These are phyloP conservation scores for Postia placenta DNA, from an alignment of 768 basidiomycete genomes.

Conservation along the genomic window DNA sequence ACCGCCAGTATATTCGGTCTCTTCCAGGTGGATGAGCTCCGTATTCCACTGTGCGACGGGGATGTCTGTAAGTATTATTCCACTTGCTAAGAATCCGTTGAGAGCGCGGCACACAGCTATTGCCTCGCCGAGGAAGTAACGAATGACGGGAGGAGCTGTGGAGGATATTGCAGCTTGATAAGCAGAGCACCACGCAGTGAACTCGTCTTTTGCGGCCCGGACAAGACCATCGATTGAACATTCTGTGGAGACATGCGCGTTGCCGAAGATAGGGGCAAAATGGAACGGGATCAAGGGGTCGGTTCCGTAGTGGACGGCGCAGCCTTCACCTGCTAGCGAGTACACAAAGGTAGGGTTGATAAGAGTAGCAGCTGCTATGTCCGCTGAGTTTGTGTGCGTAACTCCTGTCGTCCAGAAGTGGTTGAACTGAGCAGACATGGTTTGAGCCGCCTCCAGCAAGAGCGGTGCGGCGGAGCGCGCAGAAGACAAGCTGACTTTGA, in stretches of 20 bases:
- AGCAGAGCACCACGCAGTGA: constrained; percentile 28
- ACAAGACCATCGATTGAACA: constrained; percentile 22
- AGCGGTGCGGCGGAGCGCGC: constrained; percentile 35
- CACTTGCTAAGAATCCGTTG: constrained; percentile 24
- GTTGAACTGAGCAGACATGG: constrained; percentile 18
- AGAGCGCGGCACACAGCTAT: constrained; percentile 30
- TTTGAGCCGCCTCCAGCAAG: constrained; percentile 1
- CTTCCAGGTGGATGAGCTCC: constrained; percentile 25
- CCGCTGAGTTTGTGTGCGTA: constrained; percentile 20
- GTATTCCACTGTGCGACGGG: constrained; percentile 32
- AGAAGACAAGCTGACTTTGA: constrained; percentile 3
- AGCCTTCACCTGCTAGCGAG: constrained; percentile 31
- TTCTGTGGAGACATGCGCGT: constrained; percentile 7
- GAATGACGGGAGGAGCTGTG: constrained; percentile 23
- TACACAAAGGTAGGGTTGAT: constrained; percentile 44
- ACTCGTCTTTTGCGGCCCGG: constrained; percentile 28
- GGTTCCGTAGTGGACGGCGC: constrained; percentile 38
- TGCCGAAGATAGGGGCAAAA: constrained; percentile 26
- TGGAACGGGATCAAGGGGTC: constrained; percentile 39
- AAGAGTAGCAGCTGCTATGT: constrained; percentile 20
- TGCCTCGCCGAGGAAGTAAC: constrained; percentile 7
- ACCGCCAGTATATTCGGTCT: constrained; percentile 24
- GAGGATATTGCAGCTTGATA: constrained; percentile 16
- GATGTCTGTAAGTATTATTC: constrained; percentile 2
- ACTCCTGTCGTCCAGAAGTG: constrained; percentile 40